phyloP scores from a whole-genome alignment of 2,329 filamentous ascomycete species.

The Eutypa lata region DNA sequence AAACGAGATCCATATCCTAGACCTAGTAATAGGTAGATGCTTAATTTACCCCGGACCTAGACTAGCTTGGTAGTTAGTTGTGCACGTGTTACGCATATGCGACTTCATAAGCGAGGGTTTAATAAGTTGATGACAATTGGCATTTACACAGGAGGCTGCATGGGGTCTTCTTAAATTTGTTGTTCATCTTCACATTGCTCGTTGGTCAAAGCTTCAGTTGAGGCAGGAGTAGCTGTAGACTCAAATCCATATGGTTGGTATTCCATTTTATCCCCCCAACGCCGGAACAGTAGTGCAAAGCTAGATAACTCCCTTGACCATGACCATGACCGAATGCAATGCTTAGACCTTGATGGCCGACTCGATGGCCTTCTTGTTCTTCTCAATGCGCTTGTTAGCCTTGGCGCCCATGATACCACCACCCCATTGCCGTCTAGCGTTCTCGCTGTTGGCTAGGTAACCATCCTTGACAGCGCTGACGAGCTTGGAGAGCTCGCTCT shows the following conservation, averaged over 20 bases:
- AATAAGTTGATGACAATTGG: too few species aligned
- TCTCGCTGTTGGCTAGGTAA: conserved; percentile 94
- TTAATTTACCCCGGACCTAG: background rate
- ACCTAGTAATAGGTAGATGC: too few species aligned
- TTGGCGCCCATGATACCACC: conserved; percentile 99
- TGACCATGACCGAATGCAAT: conserved; percentile 9
- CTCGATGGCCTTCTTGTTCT: conserved; percentile 94
- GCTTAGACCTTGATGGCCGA: conserved; percentile 93
- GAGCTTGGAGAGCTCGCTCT: conserved; percentile 96
- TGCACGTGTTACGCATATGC: background rate
- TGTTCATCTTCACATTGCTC: conserved; percentile 25
- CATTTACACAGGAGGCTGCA: background rate
- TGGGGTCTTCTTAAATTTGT: background rate
- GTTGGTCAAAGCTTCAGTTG: conserved; percentile 20
- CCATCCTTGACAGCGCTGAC: conserved; percentile 96
- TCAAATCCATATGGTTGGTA: conserved; percentile 34
- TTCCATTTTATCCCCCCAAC: conserved; percentile 35
- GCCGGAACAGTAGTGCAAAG: conserved; percentile 34
- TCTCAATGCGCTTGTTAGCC: conserved; percentile 73
- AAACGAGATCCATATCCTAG: too few species aligned
- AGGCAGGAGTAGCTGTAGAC: conserved; percentile 24
- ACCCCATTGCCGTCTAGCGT: conserved; percentile 90
- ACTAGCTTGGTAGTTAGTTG: background rate
- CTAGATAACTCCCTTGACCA: conserved; percentile 28
- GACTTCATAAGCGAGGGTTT: too few species aligned